Conservation (phyloP, 257 asterid genomes). For the Plantago major region DNA sequence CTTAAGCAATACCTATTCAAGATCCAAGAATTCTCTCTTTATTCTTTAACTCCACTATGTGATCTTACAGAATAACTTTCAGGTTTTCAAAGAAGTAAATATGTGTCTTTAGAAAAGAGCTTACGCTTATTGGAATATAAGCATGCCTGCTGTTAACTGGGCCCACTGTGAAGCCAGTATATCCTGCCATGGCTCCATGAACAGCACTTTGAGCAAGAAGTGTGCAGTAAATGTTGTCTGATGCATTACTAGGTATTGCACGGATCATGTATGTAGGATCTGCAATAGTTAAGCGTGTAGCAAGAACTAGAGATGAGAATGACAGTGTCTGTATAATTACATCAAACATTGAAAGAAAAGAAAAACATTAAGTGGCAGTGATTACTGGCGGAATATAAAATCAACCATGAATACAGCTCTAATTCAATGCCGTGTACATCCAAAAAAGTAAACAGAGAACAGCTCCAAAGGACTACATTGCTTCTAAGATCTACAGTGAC, state of each 20-base stretch:
- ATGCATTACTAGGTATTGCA: conserved; percentile 94
- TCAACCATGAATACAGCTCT: neutral
- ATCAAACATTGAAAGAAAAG: too few species aligned
- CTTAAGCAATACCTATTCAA: neutral
- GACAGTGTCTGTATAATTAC: too few species aligned
- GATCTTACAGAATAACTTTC: neutral
- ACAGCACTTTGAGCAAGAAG: conserved; percentile 97
- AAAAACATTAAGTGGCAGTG: too few species aligned
- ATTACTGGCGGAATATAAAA: conserved; percentile 2
- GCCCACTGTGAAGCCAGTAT: conserved; percentile 92
- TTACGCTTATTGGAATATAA: conserved; percentile 82
- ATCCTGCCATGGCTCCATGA: conserved; percentile 99
- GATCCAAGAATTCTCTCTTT: neutral
- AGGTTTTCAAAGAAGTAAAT: neutral
- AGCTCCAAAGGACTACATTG: too few species aligned
- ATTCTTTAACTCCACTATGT: neutral
- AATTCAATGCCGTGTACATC: too few species aligned
- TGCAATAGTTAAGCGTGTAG: conserved; percentile 28
- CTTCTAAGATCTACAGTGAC: too few species aligned
- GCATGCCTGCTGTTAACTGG: conserved; percentile 88
- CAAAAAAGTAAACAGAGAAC: neutral
- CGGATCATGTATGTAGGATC: conserved; percentile 98
- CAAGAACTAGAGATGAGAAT: too few species aligned
- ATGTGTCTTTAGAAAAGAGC: conserved; percentile 22
- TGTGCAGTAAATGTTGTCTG: conserved; percentile 92